Evolutionary conservation across 108 stramenopile genomes (phyloP), one percentile per base, ranked within the genome.

Genomic region (Hondaea fermentalgiana): DNA sequence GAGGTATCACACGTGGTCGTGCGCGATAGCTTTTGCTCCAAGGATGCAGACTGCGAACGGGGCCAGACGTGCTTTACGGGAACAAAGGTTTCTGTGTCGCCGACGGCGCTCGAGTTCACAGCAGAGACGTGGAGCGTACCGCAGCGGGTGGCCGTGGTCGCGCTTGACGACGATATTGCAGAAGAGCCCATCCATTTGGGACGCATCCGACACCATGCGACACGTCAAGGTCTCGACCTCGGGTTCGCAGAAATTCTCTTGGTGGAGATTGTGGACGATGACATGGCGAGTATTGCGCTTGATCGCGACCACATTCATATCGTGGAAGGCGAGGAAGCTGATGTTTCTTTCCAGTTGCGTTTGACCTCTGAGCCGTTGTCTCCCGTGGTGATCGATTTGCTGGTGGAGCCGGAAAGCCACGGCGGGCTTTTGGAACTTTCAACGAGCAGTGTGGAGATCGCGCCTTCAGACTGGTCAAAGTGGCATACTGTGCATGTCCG

Each of bases 181-280:
- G 76, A 83, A 23, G 76, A 53, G 51, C 76, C 76, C 6, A 69
- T 69, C 42, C 76, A 83, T 83, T 53, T 83, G 25, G 76, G 76
- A 1, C 76, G 51, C n/a, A 23, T 83, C 19, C 10, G 16, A 35
- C 76, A 83, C 76, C 28, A 12, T 1, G 28, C 28, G 10, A 17
- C 64, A 17, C 64, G 64, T 8, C 35, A 28, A 12, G 64, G 3
- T 3, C 14, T 10, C 10, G 64, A 69, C 17, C 64, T 69, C 64
- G 64, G 64, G 14, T 69, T 69, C 3, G 64, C 25, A 6, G 64
- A 69, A 10, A 69, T 4, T 10, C 35, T 69, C 25, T 23, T 69
- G 64, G 64, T 69, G 12, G 64, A 69, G 42, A 4, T 69, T 69
- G 64, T 69, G 21, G 64, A 69, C 25, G 64, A 69, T 17, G 64